Evolutionary conservation across 345 rosid genomes (phyloP), one percentile per base, ranked within the genome.

Genomic region (Angophora floribunda): DNA sequence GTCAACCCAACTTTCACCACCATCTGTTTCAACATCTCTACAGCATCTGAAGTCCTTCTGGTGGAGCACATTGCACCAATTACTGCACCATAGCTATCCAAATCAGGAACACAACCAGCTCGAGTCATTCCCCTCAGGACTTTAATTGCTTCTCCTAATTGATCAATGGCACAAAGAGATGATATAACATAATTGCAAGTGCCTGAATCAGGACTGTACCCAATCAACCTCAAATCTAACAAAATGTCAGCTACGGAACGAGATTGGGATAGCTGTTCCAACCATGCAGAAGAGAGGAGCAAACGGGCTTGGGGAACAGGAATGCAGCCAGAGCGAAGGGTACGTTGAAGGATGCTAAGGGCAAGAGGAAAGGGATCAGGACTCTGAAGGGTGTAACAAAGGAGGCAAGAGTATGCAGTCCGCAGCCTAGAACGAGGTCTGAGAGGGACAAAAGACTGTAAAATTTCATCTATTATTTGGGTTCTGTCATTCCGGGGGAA

Each of bases 121-220:
- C 44, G 79, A 80, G 86, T 24, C 95, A 97, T 97, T 63, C 91
- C 93, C 89, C 92, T 94, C 89, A 96, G 90, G 87, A 96, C 93
- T 89, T 91, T 89, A 80, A 91, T 91, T 9, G 98, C 99, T 90
- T 97, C 99, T 41, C 80, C 92, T 88, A 92, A 87, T 86, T 92
- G 94, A 91, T 94, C 97, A 91, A 95, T 95, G 52, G 92, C 95
- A 89, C 96, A 96, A 3, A 97, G 95, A 45, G 98, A 96, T 21
- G 92, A 92, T 32, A 96, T 32, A 41, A 95, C 70, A 44, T 95
- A 97, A 87, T 96, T 97, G 89, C 97, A 96, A 3, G 92, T 93
- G 17, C 95, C 94, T 32, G 93, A 89, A 75, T 96, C 98, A 13
- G 98, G 98, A 85, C 53, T 85, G 88, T 96, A 96, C 49, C 99